Percentiles rank a stretch among this genome's conserved stretches.
phyloP scores from a whole-genome alignment of 306 rosid genomes.

The Adenanthera pavonina region DNA sequence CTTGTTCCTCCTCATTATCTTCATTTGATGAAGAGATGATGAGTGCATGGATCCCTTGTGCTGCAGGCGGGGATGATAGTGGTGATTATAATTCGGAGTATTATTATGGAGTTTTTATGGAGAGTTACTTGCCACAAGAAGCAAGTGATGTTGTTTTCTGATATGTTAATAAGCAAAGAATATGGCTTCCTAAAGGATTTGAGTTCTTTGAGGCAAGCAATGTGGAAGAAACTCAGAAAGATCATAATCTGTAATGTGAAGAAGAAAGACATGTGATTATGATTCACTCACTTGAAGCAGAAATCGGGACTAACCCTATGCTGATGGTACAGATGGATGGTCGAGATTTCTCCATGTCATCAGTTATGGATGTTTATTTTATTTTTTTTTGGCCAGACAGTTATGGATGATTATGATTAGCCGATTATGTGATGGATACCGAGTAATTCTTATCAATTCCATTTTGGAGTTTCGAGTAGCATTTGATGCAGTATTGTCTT shows the following conservation, averaged over 20 bases:
- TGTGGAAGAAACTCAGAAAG: constrained; percentile 39
- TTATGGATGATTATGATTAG: too few relatives aligned
- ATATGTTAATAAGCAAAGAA: neutral
- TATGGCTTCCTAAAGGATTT: constrained; percentile 37
- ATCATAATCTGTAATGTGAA: too few relatives aligned
- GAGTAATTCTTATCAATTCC: too few relatives aligned
- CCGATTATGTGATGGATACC: too few relatives aligned
- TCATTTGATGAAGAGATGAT: constrained; percentile 20
- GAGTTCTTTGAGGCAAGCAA: constrained; percentile 41
- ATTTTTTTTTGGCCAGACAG: too few relatives aligned
- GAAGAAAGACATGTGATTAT: too few relatives aligned
- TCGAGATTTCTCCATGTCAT: too few relatives aligned
- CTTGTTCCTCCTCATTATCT: constrained; percentile 17
- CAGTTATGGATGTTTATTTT: too few relatives aligned
- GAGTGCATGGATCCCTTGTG: constrained; percentile 9
- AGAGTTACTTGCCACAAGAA: constrained; percentile 22
- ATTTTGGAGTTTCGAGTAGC: too few relatives aligned
- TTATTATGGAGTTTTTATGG: constrained; percentile 26
- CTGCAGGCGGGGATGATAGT: neutral
- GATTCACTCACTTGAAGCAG: constrained; percentile 61
- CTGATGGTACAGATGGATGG: too few relatives aligned
- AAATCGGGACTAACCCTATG: constrained; percentile 22
- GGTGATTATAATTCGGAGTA: neutral
- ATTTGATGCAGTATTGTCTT: too few relatives aligned
- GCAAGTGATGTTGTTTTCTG: neutral